Conservation (phyloP, 2,329 filamentous ascomycete genomes). For the Emydomyces testavorans region DNA sequence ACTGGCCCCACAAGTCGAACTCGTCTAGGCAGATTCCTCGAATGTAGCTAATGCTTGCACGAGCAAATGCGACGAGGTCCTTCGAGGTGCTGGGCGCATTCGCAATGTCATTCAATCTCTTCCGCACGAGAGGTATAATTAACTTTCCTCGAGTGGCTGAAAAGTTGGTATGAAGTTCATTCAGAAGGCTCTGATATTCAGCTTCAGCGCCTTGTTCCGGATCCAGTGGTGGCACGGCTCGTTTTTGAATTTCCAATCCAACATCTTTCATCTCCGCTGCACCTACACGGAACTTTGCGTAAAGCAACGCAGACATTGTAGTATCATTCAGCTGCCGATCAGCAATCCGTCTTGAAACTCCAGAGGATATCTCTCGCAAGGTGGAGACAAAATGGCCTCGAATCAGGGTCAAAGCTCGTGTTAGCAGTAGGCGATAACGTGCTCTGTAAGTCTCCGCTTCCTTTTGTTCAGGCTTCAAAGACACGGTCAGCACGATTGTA, state of each 20-base stretch:
- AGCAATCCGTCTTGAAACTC: slow-evolving; percentile 51
- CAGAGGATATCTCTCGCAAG: slow-evolving; percentile 51
- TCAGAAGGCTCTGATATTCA: slow-evolving; percentile 55
- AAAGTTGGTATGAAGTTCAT: slow-evolving; percentile 54
- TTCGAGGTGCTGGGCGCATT: slow-evolving; percentile 49
- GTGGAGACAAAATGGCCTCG: slow-evolving; percentile 54
- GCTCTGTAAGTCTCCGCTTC: slow-evolving; percentile 81
- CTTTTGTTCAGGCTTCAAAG: slow-evolving; percentile 59
- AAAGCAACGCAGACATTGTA: slow-evolving; percentile 57
- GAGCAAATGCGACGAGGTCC: slow-evolving; percentile 54
- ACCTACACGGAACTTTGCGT: slow-evolving; percentile 58
- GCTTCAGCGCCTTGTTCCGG: slow-evolving; percentile 48
- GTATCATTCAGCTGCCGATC: slow-evolving; percentile 60
- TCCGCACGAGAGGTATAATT: slow-evolving; percentile 50
- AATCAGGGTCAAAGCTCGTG: slow-evolving; percentile 54
- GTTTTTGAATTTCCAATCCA: slow-evolving; percentile 56
- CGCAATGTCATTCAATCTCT: slow-evolving; percentile 46
- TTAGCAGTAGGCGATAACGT: slow-evolving; percentile 71
- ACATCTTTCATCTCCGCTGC: slow-evolving; percentile 55
- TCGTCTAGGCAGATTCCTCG: slow-evolving; percentile 56
- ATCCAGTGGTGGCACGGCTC: slow-evolving; percentile 49
- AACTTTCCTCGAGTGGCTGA: slow-evolving; percentile 47
- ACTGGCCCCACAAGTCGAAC: slow-evolving; percentile 55
- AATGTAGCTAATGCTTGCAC: slow-evolving; percentile 53
- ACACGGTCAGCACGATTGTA: slow-evolving; percentile 17